A percentile compares a stretch with the other conserved stretches of the same genome.
Conservation (phyloP, 257 asterid genomes). For the Solanum sejunctum region DNA sequence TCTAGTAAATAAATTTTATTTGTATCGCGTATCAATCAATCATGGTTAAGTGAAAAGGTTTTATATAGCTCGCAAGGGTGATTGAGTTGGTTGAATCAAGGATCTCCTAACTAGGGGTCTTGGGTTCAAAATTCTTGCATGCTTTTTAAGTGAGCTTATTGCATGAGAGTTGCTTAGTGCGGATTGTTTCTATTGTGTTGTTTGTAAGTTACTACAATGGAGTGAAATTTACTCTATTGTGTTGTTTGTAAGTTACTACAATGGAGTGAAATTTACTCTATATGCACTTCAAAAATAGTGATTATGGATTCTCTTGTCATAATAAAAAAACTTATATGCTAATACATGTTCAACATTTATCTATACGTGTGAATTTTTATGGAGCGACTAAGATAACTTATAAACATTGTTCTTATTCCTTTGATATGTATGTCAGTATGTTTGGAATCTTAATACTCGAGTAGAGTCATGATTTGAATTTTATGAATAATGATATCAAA, state of each 20-base stretch:
- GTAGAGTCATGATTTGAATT: not conserved
- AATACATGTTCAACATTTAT: no score
- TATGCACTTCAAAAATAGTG: no score
- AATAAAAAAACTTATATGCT: no score
- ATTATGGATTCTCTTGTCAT: no score
- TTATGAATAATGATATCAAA: not conserved
- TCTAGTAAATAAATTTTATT: no score
- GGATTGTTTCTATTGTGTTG: accelerated
- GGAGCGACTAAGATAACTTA: not conserved
- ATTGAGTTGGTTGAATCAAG: not conserved
- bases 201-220: not conserved
- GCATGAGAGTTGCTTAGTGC: not conserved
- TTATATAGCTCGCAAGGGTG: not conserved
- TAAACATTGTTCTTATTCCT: not conserved
- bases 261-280: not conserved
- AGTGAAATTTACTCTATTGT: no score
- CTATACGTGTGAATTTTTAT: no score
- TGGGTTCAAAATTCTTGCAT: not conserved
- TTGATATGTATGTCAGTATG: not conserved
- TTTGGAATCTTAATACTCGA: not conserved
- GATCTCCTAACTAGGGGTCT: no score
- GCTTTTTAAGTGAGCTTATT: not conserved
- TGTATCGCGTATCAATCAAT: no score
- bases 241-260: no score
- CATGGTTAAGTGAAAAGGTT: no score